These are phyloP conservation scores for Xerocomus amazonicus DNA, from an alignment of 1,284 basidiomycete species.

Conservation along the genomic window DNA sequence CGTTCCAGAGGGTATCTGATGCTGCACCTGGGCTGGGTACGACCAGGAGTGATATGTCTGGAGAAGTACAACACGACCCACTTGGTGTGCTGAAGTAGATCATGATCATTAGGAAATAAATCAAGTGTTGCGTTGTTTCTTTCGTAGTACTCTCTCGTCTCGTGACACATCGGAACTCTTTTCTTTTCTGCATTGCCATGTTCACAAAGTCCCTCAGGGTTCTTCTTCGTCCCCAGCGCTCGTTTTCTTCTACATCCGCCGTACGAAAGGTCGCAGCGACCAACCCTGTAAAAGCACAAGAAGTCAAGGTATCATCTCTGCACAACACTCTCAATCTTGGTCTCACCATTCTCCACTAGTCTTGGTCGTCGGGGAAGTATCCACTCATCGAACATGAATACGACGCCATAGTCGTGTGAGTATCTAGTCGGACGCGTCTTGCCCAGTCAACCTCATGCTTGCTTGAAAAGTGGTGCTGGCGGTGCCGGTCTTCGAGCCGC, in stretches of 20 bases:
- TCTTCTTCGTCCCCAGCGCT: conserved; percentile 46
- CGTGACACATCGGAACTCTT: conserved; percentile 15
- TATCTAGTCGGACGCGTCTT: conserved; percentile 18
- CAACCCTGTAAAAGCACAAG: conserved; percentile 78
- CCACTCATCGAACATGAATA: conserved; percentile 98
- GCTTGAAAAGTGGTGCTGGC: conserved; percentile 78
- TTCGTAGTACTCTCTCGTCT: no score
- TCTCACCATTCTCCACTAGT: conserved; percentile 38
- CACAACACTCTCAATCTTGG: conserved; percentile 8
- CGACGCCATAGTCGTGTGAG: conserved; percentile 95
- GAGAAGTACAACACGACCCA: conserved; percentile 49
- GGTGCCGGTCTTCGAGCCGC: conserved; percentile 98
- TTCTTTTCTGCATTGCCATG: conserved; percentile 17
- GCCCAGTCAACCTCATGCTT: conserved; percentile 13
- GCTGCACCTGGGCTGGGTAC: neutral
- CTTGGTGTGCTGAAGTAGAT: conserved; percentile 52
- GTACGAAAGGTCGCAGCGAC: conserved; percentile 66
- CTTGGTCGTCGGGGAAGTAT: conserved; percentile 82
- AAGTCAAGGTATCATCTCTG: conserved; percentile 59
- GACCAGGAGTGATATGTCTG: no score
- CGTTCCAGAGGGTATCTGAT: conserved; percentile 24
- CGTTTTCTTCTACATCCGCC: conserved; percentile 61
- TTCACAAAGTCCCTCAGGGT: conserved; percentile 38
- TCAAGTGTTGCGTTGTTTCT: no score
- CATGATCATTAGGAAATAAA: no score